Evolutionary conservation across 192 early-diverging fungal species (phyloP).

Genomic region (Backusella mclennaniae): DNA sequence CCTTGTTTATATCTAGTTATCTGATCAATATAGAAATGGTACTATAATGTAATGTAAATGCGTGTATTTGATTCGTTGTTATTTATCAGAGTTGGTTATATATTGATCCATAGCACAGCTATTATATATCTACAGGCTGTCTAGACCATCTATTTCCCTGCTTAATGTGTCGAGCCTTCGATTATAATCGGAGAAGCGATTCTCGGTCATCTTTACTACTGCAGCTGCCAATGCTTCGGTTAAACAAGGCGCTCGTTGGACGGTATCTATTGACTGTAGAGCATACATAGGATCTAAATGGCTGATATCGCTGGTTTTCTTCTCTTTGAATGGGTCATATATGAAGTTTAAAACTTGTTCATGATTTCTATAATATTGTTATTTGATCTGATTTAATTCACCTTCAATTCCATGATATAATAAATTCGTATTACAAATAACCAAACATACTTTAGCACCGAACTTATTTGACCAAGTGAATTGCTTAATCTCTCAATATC

Average conservation of each 20-base stretch:
- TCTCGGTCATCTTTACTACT: background rate
- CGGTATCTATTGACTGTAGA: background rate
- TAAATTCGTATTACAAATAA: background rate
- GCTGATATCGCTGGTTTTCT: background rate
- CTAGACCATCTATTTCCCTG: background rate
- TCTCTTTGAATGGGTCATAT: background rate
- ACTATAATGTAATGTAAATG: background rate
- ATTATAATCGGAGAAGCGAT: background rate
- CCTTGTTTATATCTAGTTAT: too few species aligned
- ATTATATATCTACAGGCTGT: background rate
- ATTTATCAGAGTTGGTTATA: background rate
- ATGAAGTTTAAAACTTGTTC: background rate
- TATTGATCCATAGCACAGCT: background rate
- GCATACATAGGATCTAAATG: background rate
- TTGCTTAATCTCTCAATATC: background rate
- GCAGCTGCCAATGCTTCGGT: background rate
- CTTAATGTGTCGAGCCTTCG: background rate
- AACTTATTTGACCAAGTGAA: background rate
- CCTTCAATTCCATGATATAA: background rate
- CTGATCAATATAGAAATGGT: too few species aligned
- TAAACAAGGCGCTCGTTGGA: background rate
- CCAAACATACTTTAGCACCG: background rate
- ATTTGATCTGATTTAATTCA: background rate
- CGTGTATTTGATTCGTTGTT: background rate
- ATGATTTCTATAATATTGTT: background rate